A percentile compares a stretch with the other conserved stretches of the same genome.
Conservation (phyloP, 371 early-diverging fungal genomes). For the Umbelopsis sp. region DNA sequence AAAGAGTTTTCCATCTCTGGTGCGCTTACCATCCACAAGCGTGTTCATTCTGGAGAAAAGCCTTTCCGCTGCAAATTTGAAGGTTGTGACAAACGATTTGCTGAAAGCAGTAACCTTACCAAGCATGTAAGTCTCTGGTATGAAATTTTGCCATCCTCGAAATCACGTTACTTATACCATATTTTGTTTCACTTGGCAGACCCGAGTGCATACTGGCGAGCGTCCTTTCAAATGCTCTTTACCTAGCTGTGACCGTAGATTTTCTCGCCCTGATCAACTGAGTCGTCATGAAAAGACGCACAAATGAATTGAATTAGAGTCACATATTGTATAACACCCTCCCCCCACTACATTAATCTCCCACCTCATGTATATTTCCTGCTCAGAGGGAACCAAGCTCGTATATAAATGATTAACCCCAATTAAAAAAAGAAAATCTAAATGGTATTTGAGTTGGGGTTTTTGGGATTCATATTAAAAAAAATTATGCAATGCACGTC, state of each 20-base stretch:
- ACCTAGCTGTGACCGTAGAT: constrained; percentile 67
- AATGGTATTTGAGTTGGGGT: no score
- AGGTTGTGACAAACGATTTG: constrained; percentile 74
- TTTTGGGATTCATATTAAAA: no score
- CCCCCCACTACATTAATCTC: no score
- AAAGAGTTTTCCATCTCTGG: constrained; percentile 78
- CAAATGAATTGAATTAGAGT: constrained; percentile 21
- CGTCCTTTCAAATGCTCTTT: constrained; percentile 66
- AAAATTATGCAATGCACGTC: no score
- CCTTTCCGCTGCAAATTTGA: constrained; percentile 77
- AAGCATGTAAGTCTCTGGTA: constrained; percentile 62
- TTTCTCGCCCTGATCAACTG: constrained; percentile 73
- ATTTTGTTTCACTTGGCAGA: constrained; percentile 29
- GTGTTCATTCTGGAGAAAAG: constrained; percentile 73
- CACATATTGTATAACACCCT: background rate
- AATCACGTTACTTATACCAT: background rate
- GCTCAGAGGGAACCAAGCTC: no score
- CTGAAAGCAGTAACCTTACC: constrained; percentile 79
- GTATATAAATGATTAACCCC: no score
- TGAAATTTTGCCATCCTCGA: background rate
- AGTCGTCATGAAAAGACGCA: constrained; percentile 57
- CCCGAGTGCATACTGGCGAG: constrained; percentile 73
- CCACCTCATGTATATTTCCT: background rate
- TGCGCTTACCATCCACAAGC: constrained; percentile 70
- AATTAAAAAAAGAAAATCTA: no score